These are phyloP conservation scores for Metschnikowia cubensis DNA, from an alignment of 805 yeast species.

Conservation along the genomic window DNA sequence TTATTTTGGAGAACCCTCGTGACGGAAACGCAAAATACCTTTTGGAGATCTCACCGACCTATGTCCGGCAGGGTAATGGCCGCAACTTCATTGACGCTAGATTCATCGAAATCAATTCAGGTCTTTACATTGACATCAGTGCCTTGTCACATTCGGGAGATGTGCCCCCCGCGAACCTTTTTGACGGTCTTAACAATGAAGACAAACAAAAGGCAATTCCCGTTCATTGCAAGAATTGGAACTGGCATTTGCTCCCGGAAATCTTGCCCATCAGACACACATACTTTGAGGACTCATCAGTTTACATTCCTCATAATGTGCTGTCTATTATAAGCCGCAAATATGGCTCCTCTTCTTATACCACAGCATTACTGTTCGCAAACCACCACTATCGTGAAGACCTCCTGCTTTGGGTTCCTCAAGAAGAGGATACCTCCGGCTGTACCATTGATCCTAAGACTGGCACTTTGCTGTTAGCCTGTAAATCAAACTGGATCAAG, in stretches of 20 bases:
- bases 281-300: slow-evolving; percentile 34
- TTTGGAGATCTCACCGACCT: slow-evolving; percentile 21
- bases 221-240: slow-evolving; percentile 38
- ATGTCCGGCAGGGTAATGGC: slow-evolving; percentile 19
- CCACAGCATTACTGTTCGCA: slow-evolving; percentile 24
- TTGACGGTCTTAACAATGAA: slow-evolving; percentile 2
- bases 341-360: slow-evolving; percentile 30
- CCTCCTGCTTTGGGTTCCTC: slow-evolving; percentile 45
- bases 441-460: slow-evolving; percentile 32
- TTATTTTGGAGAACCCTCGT: slow-evolving; percentile 17
- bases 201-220: slow-evolving; percentile 14
- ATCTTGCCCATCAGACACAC: slow-evolving; percentile 34
- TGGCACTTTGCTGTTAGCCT: slow-evolving; percentile 19
- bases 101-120: slow-evolving; percentile 33
- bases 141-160: slow-evolving; percentile 13
- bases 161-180: slow-evolving; percentile 8
- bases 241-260: slow-evolving; percentile 37
- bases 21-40: slow-evolving; percentile 19
- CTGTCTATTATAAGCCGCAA: slow-evolving; percentile 28
- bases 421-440: slow-evolving; percentile 30
- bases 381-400: slow-evolving; percentile 40
- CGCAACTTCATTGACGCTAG: slow-evolving; percentile 20
- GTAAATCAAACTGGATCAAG: slow-evolving; percentile 15
- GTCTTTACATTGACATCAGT: slow-evolving; percentile 27
- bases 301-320: slow-evolving; percentile 33